Evolutionary conservation across 2,329 filamentous ascomycete genomes (phyloP), one percentile per base, ranked within the genome.

Genomic region (Neocucurbitaria cava): DNA sequence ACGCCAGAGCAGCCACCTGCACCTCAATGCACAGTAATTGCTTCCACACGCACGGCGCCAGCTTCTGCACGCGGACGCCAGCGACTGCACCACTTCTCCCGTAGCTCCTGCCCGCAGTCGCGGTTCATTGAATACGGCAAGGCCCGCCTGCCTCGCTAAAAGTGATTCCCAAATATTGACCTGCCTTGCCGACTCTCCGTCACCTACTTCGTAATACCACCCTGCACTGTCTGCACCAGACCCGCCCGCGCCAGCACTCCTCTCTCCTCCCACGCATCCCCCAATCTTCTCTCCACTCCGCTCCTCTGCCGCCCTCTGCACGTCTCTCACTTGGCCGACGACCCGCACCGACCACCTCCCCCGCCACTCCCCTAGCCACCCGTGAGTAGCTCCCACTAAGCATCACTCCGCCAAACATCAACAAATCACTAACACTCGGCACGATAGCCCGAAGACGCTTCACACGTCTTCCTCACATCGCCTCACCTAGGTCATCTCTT

Each of bases 341-440:
- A 60, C 56, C 65, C 65, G 65, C 69, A 68, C 65, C 66, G 61
- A 65, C 68, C 68, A 67, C 65, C 63, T 63, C 66, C 66, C 68
- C 70, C 71, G 68, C 72, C 69, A 69, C 70, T 70, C 67, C 66
- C 68, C 63, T 59, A 54, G 49, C 54, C 61, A 56, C 56, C 66
- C 64, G 71, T 74, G 47, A 63, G 72, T 72, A 60, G 62, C 59
- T 60, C 44, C 51, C 39, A 50, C 57, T 52, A 53, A 38, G 42
- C 35, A 41, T 49, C 46, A 35, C 46, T 41, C 45, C 64, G 56
- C 47, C 59, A 59, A 47, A 47, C 65, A 55, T 65, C 62, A 62
- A 62, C 64, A 64, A 43, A 43, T 45, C 45, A 57, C 61, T 66
- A 35, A 72, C 62, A 48, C 23, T 43, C 41, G 59, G 58, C 66